Evolutionary conservation across 2,329 filamentous ascomycete species (phyloP), one percentile per base, ranked within the genome.

Genomic region (Myriangium duriaei): DNA sequence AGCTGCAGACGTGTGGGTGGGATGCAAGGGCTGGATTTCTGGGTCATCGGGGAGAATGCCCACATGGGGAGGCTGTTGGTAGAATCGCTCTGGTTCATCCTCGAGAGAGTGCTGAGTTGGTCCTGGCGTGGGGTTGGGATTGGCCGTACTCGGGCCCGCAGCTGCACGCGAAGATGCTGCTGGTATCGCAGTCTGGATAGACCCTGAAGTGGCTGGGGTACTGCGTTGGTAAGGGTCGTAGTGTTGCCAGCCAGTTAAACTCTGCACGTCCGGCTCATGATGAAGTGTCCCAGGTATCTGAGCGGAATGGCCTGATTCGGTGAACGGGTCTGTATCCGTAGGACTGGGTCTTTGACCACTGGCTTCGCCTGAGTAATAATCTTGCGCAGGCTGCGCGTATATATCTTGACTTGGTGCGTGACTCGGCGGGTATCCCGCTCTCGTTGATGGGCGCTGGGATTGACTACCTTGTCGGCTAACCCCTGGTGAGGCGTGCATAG

Each of bases 401-500:
- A 19, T 32, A 6, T 19, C 34, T 30, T 42, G 32, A 4, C 30
- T 38, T 11, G 13, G 37, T 13, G 16, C 38, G 3, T 34, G 39
- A 5, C 34, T 35, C 11, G 42, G 39, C 1, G 28, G 16, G 11
- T 44, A 36, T 7, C n/a, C 24, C 4, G 32, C 38, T 12, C 30
- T 36, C 10, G 58, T 59, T 10, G 51, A 49, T 11, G 58, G 56
- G 24, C 60, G 51, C 37, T 63, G 65, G 9, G 61, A 59, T 32
- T 58, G 59, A 45, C 65, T 68, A 14, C 59, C 63, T 40, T 68
- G 66, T 30, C 69, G 71, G 51, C 70, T 74, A 26, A 41, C 36
- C 9, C 31, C 36, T 2, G 71, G 68, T 10, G 77, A 68, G 47
- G 81, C 79, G 32, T 79, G 79, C 83, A 92, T 93, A 5, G 91